Evolutionary conservation across 202 grass and related monocot species (phyloP).

Genomic region (Elaeis oleifera): DNA sequence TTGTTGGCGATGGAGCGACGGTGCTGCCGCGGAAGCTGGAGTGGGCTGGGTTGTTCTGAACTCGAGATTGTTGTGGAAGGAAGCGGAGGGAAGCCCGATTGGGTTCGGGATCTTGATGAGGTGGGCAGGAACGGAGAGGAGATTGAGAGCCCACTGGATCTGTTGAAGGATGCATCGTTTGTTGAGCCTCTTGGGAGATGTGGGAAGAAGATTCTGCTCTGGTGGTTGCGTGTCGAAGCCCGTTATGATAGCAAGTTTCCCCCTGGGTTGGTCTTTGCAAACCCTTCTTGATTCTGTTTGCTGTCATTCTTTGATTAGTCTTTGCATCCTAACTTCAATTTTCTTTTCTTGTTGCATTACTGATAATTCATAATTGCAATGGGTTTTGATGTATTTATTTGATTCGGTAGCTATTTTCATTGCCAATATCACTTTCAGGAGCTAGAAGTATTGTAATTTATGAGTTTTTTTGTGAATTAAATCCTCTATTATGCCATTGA

Average conservation of each 20-base stretch:
- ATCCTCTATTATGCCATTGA: no score
- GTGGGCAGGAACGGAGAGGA: neutral
- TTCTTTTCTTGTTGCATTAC: no score
- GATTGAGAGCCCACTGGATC: conserved; percentile 1
- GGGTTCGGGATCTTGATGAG: conserved; percentile 7
- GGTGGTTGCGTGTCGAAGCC: conserved; percentile 5
- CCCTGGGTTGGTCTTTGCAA: neutral
- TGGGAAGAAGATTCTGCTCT: conserved; percentile 9
- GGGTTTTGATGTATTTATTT: no score
- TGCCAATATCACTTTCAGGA: no score
- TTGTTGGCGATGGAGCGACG: no score
- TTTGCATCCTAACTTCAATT: no score
- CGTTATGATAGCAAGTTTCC: conserved; percentile 9
- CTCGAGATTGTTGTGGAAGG: conserved; percentile 9
- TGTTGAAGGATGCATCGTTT: conserved; percentile 10
- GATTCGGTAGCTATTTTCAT: no score
- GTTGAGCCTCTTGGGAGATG: conserved; percentile 10
- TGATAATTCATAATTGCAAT: no score
- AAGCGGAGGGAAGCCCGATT: conserved; percentile 6
- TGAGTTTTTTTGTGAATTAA: no score
- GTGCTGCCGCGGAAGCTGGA: neutral
- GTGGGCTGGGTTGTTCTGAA: conserved; percentile 14
- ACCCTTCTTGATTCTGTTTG: no score
- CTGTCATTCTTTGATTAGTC: no score
- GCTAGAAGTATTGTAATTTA: no score